These are phyloP conservation scores for Phialophora chinensis DNA, from an alignment of 2,329 filamentous ascomycete species.

Conservation along the genomic window DNA sequence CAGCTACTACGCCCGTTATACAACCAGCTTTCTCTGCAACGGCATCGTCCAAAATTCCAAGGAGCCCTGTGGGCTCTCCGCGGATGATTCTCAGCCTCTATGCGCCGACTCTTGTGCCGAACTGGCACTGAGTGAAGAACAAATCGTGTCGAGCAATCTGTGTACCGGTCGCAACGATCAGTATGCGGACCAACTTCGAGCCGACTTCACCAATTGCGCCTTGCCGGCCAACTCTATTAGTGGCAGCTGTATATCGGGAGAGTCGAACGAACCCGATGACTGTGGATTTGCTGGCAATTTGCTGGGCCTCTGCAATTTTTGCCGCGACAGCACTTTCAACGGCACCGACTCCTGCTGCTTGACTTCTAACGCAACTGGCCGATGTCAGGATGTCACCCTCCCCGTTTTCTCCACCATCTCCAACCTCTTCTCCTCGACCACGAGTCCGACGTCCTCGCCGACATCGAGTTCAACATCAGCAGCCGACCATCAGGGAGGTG, in stretches of 20 bases:
- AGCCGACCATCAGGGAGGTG: conserved; percentile 47
- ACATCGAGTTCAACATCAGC: conserved; percentile 65
- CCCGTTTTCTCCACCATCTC: conserved; percentile 70
- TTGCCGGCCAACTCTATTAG: conserved; percentile 80
- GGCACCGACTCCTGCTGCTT: conserved; percentile 95
- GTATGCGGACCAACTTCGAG: conserved; percentile 77
- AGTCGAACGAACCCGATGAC: conserved; percentile 80
- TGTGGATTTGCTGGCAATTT: conserved; percentile 80
- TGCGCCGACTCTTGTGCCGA: conserved; percentile 90
- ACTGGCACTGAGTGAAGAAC: conserved; percentile 86
- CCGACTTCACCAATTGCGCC: conserved; percentile 90
- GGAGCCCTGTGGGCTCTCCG: conserved; percentile 68
- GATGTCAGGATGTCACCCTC: conserved; percentile 77
- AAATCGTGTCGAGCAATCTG: conserved; percentile 76
- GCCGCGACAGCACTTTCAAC: conserved; percentile 80
- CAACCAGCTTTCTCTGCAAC: conserved; percentile 90
- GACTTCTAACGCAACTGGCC: conserved; percentile 73
- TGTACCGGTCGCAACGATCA: conserved; percentile 71
- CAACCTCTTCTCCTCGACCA: conserved; percentile 67
- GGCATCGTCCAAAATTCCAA: conserved; percentile 90
- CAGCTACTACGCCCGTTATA: conserved; percentile 89
- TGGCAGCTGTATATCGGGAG: conserved; percentile 74
- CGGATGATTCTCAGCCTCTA: conserved; percentile 71
- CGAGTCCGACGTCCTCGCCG: conserved; percentile 66
- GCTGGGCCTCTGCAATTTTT: conserved; percentile 84